Percentiles rank a stretch among this genome's conserved stretches.
These are phyloP conservation scores for Lactifluus piperatus DNA, from an alignment of 768 basidiomycete species.

Conservation along the genomic window DNA sequence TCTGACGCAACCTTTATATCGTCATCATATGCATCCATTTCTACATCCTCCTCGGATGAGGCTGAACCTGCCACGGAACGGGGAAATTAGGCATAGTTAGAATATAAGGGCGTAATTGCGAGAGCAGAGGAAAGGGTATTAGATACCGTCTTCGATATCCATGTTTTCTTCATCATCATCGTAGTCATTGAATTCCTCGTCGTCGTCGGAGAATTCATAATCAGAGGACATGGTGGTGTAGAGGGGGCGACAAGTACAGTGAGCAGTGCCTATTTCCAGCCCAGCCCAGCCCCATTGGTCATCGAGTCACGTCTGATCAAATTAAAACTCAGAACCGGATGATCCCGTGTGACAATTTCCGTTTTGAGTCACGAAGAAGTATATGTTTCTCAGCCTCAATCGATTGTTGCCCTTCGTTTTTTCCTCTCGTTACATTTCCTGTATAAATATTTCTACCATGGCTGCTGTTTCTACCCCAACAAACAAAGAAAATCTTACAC, in stretches of 20 bases:
- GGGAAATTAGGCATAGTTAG: constrained; percentile 20
- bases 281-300: not conserved
- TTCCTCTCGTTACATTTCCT: not conserved
- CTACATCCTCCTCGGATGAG: constrained; percentile 53
- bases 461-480: constrained; percentile 29
- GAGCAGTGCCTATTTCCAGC: not conserved
- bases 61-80: constrained; percentile 30
- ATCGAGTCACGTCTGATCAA: not conserved
- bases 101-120: constrained; percentile 20
- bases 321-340: constrained; percentile 11
- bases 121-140: constrained; percentile 2
- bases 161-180: constrained; percentile 64
- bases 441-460: constrained; percentile 25
- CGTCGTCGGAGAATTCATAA: constrained; percentile 64
- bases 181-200: constrained; percentile 49
- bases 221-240: constrained; percentile 46
- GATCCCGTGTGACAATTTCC: not conserved
- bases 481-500: constrained; percentile 80
- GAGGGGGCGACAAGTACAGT: not conserved
- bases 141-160: constrained; percentile 49
- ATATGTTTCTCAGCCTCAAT: constrained; percentile 22
- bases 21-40: constrained; percentile 55
- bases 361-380: constrained; percentile 2
- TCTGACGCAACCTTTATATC: constrained; percentile 53
- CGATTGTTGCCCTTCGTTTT: not conserved